phyloP scores from a whole-genome alignment of 1,139 yeast species.

The Blastobotrys arbuscula region DNA sequence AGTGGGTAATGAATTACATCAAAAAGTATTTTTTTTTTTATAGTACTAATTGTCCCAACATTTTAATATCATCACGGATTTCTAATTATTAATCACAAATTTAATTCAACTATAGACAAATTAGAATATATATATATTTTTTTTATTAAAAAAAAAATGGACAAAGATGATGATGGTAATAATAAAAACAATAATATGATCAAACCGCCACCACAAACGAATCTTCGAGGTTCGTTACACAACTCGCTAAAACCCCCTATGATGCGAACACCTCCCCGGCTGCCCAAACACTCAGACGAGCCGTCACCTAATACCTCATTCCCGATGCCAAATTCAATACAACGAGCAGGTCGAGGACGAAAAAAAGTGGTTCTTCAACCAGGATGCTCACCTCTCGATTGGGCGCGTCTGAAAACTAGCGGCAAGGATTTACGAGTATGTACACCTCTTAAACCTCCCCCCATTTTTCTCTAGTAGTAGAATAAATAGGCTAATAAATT shows the following conservation, averaged over 20 bases:
- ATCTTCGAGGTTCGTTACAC: neutral
- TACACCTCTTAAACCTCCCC: neutral
- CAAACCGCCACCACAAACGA: slow-evolving; percentile 3
- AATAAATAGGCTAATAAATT: neutral
- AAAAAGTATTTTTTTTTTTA: too few relatives aligned
- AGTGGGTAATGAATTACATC: too few relatives aligned
- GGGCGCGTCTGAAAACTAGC: slow-evolving; percentile 60
- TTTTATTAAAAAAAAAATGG: neutral
- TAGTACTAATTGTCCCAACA: too few relatives aligned
- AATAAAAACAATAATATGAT: neutral
- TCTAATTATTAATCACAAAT: too few relatives aligned
- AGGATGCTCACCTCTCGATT: slow-evolving; percentile 81
- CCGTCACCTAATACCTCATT: too few relatives aligned
- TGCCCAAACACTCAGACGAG: too few relatives aligned
- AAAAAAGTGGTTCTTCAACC: slow-evolving; percentile 61
- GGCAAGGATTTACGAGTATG: slow-evolving; percentile 40
- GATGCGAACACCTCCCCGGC: neutral
- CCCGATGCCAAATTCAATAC: slow-evolving; percentile 42
- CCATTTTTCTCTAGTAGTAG: neutral
- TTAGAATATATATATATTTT: too few relatives aligned
- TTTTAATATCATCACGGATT: too few relatives aligned
- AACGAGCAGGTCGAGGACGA: slow-evolving; percentile 33
- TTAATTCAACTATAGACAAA: too few relatives aligned
- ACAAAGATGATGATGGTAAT: neutral
- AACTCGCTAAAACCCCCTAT: neutral